phyloP scores from a whole-genome alignment of 2,329 filamentous ascomycete genomes.

The Sphaerulina musiva region DNA sequence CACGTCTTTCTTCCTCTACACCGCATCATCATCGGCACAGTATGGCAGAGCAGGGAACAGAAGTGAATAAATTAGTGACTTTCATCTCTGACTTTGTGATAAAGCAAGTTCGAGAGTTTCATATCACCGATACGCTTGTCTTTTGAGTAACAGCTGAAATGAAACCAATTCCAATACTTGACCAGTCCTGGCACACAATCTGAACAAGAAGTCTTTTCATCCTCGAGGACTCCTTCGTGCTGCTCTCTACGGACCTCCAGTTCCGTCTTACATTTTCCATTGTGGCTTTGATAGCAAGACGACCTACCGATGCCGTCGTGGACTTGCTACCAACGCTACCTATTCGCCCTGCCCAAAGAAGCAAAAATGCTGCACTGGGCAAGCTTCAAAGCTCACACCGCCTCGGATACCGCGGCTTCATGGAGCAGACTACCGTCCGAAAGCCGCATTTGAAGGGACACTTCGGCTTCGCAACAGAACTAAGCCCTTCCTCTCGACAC shows the following conservation, averaged over 20 bases:
- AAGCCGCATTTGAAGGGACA: slow-evolving; percentile 51
- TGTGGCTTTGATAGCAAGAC: slow-evolving; percentile 40
- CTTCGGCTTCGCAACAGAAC: slow-evolving; percentile 55
- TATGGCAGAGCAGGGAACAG: too few species aligned
- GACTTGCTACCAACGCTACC: slow-evolving; percentile 34
- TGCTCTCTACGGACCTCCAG: slow-evolving; percentile 46
- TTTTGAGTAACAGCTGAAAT: neutral
- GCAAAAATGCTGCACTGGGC: slow-evolving; percentile 39
- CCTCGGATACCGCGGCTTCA: slow-evolving; percentile 52
- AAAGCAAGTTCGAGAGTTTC: neutral
- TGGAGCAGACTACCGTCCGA: slow-evolving; percentile 52
- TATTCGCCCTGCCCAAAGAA: slow-evolving; percentile 40
- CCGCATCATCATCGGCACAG: too few species aligned
- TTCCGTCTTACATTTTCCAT: slow-evolving; percentile 48
- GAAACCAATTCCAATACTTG: slow-evolving; percentile 43
- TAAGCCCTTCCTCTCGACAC: slow-evolving; percentile 37
- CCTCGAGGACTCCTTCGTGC: slow-evolving; percentile 40
- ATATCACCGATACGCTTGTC: neutral
- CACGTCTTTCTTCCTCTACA: too few species aligned
- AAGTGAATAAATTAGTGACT: too few species aligned
- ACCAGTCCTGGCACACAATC: slow-evolving; percentile 43
- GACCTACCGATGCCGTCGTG: slow-evolving; percentile 36
- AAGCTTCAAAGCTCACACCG: slow-evolving; percentile 54
- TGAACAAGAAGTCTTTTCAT: slow-evolving; percentile 33
- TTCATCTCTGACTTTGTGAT: too few species aligned